A percentile compares a stretch with the other conserved stretches of the same genome.
Conservation (phyloP, 441 rosid genomes). For the Aquilaria agallochum region DNA sequence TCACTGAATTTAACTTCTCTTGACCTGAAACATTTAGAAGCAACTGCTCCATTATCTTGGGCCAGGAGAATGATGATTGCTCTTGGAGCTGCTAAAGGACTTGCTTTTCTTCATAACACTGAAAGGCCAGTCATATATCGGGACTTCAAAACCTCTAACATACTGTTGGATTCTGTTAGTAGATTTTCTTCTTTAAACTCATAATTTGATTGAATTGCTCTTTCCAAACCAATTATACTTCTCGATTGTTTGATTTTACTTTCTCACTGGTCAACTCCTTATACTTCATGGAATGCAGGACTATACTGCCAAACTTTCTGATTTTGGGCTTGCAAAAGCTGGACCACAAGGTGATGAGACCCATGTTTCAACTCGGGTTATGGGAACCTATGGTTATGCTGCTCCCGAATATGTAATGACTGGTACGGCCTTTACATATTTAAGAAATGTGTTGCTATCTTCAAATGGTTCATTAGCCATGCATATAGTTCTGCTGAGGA, state of each 20-base stretch:
- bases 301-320: conserved; percentile 90
- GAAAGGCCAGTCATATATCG: conserved; percentile 90
- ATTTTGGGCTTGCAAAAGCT: conserved; percentile 95
- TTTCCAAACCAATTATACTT: neutral
- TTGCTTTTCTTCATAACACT: conserved; percentile 89
- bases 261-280: conserved; percentile 9
- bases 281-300: conserved; percentile 35
- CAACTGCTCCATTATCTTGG: conserved; percentile 73
- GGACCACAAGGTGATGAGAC: conserved; percentile 96
- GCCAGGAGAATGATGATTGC: conserved; percentile 93
- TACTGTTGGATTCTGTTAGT: conserved; percentile 81
- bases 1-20: conserved; percentile 17
- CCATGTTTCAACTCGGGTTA: conserved; percentile 92
- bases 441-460: too few species aligned
- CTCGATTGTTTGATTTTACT: too few species aligned
- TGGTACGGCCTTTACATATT: conserved; percentile 37
- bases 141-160: conserved; percentile 92
- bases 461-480: too few species aligned
- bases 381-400: conserved; percentile 98
- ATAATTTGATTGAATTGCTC: too few species aligned
- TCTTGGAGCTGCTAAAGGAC: conserved; percentile 94
- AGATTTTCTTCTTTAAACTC: conserved; percentile 3
- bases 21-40: conserved; percentile 49
- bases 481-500: too few species aligned
- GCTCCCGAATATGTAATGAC: conserved; percentile 97